Evolutionary conservation across 371 early-diverging fungal species (phyloP).

Genomic region (Thermomucor indicae-seudaticae): DNA sequence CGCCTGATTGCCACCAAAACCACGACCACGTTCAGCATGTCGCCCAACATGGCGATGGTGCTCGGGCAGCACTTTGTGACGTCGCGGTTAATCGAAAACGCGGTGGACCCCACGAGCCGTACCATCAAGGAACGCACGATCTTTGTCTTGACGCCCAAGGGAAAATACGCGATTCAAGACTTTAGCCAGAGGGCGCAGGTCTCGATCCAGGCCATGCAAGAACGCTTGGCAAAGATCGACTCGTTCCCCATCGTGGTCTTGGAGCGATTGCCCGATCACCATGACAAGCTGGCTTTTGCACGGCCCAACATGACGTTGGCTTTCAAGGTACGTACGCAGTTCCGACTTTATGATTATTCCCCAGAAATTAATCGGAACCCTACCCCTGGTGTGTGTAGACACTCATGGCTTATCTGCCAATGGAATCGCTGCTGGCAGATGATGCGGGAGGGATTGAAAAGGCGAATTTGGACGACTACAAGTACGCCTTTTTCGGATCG

Average conservation of each 20-base stretch:
- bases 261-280: constrained; percentile 33
- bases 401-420: constrained; percentile 50
- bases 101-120: constrained; percentile 43
- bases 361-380: too few species aligned
- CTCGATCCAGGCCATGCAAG: constrained; percentile 24
- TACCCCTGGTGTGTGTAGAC: constrained; percentile 8
- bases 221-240: constrained; percentile 12
- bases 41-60: constrained; percentile 49
- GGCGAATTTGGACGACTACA: constrained; percentile 13
- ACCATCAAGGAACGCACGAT: constrained; percentile 47
- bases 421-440: constrained; percentile 29
- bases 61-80: constrained; percentile 54
- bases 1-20: constrained; percentile 45
- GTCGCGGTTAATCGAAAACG: constrained; percentile 45
- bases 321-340: constrained; percentile 28
- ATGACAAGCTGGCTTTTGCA: constrained; percentile 38
- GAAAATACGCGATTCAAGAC: constrained; percentile 42
- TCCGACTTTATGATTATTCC: not conserved
- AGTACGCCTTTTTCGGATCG: constrained; percentile 30
- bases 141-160: constrained; percentile 50
- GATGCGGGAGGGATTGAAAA: constrained; percentile 39
- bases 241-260: constrained; percentile 22
- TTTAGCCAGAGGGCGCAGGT: constrained; percentile 35
- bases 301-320: constrained; percentile 48
- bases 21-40: constrained; percentile 49